Percentiles rank a stretch among this genome's conserved stretches.
Conservation (phyloP, 805 yeast species). For the Lipomyces japonicus region DNA sequence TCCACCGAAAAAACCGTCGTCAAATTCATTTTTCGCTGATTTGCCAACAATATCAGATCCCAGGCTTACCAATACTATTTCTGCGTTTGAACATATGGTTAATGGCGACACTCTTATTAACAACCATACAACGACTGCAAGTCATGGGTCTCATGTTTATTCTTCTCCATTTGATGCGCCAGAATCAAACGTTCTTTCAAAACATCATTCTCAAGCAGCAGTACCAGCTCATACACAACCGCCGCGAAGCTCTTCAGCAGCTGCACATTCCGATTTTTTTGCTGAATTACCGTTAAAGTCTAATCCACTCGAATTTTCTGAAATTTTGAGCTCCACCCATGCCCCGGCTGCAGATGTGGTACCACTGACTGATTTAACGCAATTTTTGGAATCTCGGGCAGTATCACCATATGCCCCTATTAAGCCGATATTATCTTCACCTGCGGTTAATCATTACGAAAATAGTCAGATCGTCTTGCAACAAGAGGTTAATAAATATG, state of each 20-base stretch:
- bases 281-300: slow-evolving; percentile 17
- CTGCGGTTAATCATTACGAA: no score
- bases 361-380: background rate
- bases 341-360: slow-evolving; percentile 6
- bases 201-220: background rate
- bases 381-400: no score
- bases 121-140: background rate
- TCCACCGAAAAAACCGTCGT: background rate
- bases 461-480: no score
- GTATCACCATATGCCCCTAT: no score
- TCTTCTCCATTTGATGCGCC: background rate
- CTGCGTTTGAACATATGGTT: background rate
- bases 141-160: background rate
- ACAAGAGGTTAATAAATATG: no score
- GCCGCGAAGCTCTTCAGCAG: background rate
- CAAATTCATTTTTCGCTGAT: slow-evolving; percentile 1
- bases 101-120: background rate
- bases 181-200: background rate
- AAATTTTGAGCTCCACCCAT: no score
- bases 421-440: no score
- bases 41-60: no score
- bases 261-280: slow-evolving; percentile 13
- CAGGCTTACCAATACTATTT: background rate
- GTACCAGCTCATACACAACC: background rate
- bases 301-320: no score